phyloP scores from a whole-genome alignment of 768 basidiomycete genomes.

The Termitomyces sp. region DNA sequence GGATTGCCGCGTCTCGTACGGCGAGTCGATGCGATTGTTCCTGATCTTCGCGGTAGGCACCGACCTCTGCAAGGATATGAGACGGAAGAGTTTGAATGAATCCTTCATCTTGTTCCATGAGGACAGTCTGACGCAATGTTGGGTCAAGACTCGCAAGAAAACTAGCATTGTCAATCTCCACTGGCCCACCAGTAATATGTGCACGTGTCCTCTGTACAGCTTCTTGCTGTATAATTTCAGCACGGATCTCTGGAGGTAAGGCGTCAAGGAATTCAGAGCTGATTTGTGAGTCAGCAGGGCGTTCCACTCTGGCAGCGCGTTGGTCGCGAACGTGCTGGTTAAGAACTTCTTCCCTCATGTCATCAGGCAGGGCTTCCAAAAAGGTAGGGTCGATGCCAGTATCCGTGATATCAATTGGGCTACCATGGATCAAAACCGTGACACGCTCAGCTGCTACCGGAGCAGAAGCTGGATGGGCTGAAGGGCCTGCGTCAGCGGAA shows the following conservation, averaged over 20 bases:
- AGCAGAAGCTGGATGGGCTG: conserved; percentile 15
- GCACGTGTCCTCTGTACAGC: conserved; percentile 72
- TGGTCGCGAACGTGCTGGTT: conserved; percentile 96
- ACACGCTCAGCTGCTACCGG: conserved; percentile 51
- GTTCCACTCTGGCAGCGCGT: conserved; percentile 68
- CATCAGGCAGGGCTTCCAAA: conserved; percentile 94
- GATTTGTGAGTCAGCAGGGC: conserved; percentile 81
- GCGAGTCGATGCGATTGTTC: conserved; percentile 26
- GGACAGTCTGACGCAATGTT: conserved; percentile 81
- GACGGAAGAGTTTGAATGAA: conserved; percentile 79
- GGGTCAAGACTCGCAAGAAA: conserved; percentile 93
- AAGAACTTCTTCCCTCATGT: conserved; percentile 97
- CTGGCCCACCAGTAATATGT: conserved; percentile 44
- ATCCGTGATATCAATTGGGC: conserved; percentile 93
- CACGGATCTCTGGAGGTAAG: conserved; percentile 91
- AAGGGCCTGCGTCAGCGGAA: conserved; percentile 20
- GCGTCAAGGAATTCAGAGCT: conserved; percentile 95
- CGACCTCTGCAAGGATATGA: conserved; percentile 83
- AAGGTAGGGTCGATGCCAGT: conserved; percentile 98
- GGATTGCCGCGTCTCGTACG: conserved; percentile 22
- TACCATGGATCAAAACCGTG: conserved; percentile 89
- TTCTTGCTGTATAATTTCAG: conserved; percentile 96
- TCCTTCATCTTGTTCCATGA: conserved; percentile 83
- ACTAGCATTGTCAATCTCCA: conserved; percentile 82
- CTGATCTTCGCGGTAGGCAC: conserved; percentile 57